These are phyloP conservation scores for Leavenworthia alabamica DNA, from an alignment of 345 rosid genomes.

Conservation along the genomic window DNA sequence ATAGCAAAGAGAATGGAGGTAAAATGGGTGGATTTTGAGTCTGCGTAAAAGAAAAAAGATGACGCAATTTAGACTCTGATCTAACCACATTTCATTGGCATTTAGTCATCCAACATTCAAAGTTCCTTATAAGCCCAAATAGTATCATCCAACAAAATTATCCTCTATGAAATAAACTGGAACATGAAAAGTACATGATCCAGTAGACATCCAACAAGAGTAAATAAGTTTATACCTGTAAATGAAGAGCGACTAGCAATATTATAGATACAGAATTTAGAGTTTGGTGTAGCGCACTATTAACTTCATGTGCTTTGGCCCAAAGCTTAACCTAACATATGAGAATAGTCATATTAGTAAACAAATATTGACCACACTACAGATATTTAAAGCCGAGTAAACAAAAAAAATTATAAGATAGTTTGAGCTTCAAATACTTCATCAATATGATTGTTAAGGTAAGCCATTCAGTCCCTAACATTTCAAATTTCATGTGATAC, in stretches of 20 bases:
- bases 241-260: slow-evolving; percentile 46
- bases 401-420: no score
- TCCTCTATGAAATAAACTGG: no score
- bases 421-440: no score
- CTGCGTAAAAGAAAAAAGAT: slow-evolving; percentile 30
- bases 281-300: slow-evolving; percentile 37
- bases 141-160: no score
- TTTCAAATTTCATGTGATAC: no score
- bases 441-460: no score
- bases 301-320: slow-evolving; percentile 48
- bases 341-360: background rate
- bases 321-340: slow-evolving; percentile 43
- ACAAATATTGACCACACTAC: no score
- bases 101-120: no score
- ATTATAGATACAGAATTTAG: slow-evolving; percentile 48
- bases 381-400: no score
- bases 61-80: background rate
- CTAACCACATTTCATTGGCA: background rate
- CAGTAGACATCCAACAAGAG: no score
- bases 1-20: slow-evolving; percentile 46
- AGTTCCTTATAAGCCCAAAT: no score
- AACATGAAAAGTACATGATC: no score
- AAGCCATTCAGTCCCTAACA: background rate
- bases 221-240: slow-evolving; percentile 37
- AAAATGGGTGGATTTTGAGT: slow-evolving; percentile 53